phyloP scores from a whole-genome alignment of 1,284 basidiomycete species.

The Vanrija sp. region DNA sequence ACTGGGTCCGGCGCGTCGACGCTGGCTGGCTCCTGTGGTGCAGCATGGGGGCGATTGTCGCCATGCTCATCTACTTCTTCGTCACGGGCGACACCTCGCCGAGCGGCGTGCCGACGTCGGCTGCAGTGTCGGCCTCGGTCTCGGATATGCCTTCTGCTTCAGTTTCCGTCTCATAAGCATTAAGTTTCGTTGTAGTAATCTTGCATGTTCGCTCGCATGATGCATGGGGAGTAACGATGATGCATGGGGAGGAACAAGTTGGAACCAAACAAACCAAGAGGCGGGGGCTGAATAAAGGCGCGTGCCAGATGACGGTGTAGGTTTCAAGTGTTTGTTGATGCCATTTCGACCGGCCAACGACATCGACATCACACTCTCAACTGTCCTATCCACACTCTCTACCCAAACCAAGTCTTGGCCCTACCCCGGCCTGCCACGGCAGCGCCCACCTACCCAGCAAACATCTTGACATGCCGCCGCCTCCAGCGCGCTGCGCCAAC shows the following conservation, averaged over 20 bases:
- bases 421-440: background rate
- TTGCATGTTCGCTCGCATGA: background rate
- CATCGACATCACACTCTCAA: too few relatives aligned
- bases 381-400: background rate
- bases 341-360: too few relatives aligned
- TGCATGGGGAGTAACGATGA: background rate
- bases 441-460: background rate
- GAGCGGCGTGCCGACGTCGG: too few relatives aligned
- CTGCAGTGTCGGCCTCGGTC: background rate
- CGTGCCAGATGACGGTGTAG: background rate
- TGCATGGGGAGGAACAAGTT: background rate
- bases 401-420: background rate
- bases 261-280: background rate
- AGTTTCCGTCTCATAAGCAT: background rate
- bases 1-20: constrained; percentile 1
- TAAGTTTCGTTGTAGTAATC: background rate
- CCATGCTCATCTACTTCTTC: constrained; percentile 10
- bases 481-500: constrained; percentile 38
- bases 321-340: background rate
- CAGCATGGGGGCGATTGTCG: background rate
- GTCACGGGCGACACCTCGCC: constrained; percentile 1
- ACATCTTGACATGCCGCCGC: constrained; percentile 2
- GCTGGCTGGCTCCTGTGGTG: constrained; percentile 8
- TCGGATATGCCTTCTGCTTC: background rate
- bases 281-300: background rate